phyloP scores from a whole-genome alignment of 1,284 basidiomycete genomes.

The Dichomitus squalens region DNA sequence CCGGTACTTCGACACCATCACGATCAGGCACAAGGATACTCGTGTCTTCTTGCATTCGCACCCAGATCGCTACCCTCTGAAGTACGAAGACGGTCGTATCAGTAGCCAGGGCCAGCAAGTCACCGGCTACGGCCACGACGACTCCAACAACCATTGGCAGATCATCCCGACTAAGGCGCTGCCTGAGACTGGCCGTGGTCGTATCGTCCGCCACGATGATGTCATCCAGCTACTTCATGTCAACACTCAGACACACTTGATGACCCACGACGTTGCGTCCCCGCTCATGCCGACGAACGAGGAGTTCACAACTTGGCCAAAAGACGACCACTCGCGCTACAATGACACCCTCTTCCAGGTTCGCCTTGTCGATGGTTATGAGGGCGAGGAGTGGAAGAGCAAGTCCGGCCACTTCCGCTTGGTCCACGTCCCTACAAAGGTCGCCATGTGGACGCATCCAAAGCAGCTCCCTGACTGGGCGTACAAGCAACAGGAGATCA shows the following conservation, averaged over 20 bases:
- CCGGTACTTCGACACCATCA: slow-evolving; percentile 89
- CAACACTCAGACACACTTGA: slow-evolving; percentile 79
- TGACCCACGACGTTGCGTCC: slow-evolving; percentile 98
- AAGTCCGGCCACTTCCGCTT: slow-evolving; percentile 91
- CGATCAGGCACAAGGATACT: slow-evolving; percentile 89
- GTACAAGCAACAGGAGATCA: slow-evolving; percentile 96
- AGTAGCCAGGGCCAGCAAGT: slow-evolving; percentile 99
- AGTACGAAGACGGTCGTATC: slow-evolving; percentile 96
- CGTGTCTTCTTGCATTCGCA: slow-evolving; percentile 96
- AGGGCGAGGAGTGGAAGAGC: slow-evolving; percentile 86
- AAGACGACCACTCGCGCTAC: slow-evolving; percentile 69
- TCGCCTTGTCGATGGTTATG: slow-evolving; percentile 68
- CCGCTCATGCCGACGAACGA: slow-evolving; percentile 98
- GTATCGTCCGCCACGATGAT: slow-evolving; percentile 89
- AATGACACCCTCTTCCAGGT: slow-evolving; percentile 90
- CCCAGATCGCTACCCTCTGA: slow-evolving; percentile 85
- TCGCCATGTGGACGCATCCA: slow-evolving; percentile 92
- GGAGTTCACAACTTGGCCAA: slow-evolving; percentile 92
- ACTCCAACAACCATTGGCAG: slow-evolving; percentile 96
- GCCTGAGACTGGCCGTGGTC: slow-evolving; percentile 86
- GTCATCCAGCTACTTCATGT: slow-evolving; percentile 89
- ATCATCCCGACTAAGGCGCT: slow-evolving; percentile 92
- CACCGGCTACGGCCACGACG: slow-evolving; percentile 94
- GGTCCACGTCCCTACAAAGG: slow-evolving; percentile 87
- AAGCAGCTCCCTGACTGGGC: slow-evolving; percentile 94